Base-by-base conservation (phyloP, 768 basidiomycete species). In the Phlebiopsis gigantea region DNA sequence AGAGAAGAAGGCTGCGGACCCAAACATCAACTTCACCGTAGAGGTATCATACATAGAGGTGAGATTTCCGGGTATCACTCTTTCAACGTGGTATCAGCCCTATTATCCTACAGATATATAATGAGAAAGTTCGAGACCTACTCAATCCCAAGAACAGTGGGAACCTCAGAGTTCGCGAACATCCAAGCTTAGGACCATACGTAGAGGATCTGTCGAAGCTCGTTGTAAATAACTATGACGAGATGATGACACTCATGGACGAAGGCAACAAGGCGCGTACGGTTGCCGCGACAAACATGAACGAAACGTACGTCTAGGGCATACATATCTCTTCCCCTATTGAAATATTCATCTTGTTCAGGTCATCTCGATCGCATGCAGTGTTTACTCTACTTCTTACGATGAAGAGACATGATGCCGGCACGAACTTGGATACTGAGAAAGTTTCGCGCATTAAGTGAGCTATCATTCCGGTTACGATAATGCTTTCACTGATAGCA, bases 211-310 rank as follows among this genome's bases (percentile, higher is more conserved):
- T 99, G 56, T 93, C 92, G 66, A 93, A 93, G 72, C 83, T 98
- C 54, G 87, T 87, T 26, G 97, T 98, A 45, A 86, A 82, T 67
- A 88, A 79, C 70, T 98, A 95, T 68, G 83, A 90, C 28, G 96
- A 97, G 69, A 97, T 99, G 89, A 96, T 97, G 89, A 93, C 88
- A 5, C 87, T 99, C 68, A 98, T 98, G 96, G 96, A 99, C 75
- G 96, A 99, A 71, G 96, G 96, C 39, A 99, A 98, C 72, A 98
- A 98, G 76, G 95, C 97, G 51, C 79, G 97, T 49, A 98, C 97
- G 14, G 96, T 99, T 22, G 97, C 97, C 21, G 95, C 97, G 24
- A 99, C 97, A 21, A 94, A 97, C 73, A 99, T 99, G 97, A 99
- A 99, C 73, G 97, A 98, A 73, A 97, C 94, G 81, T 91, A 69